Conservation (phyloP, 2,329 filamentous ascomycete genomes). For the Talaromyces funiculosus region DNA sequence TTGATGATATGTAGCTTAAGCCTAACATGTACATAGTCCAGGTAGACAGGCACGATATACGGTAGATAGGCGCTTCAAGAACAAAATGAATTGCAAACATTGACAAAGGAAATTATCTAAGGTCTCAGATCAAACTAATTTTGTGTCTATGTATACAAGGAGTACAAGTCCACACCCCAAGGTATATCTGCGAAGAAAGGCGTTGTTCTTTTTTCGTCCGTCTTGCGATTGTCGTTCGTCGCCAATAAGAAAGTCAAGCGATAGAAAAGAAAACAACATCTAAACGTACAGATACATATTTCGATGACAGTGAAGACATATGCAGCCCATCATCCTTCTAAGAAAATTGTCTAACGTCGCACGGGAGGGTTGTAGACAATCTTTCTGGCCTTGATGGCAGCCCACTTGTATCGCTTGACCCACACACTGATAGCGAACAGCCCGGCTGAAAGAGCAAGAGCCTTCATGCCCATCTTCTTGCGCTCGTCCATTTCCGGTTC, state of each 20-base stretch:
- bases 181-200: constrained; percentile 24
- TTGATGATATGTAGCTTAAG: not conserved
- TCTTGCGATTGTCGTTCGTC: constrained; percentile 11
- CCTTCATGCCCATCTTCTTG: constrained; percentile 99
- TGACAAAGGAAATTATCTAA: constrained; percentile 16
- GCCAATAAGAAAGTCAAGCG: constrained; percentile 29
- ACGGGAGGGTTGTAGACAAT: constrained; percentile 74
- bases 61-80: not conserved
- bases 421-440: constrained; percentile 86
- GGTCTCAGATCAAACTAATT: constrained; percentile 15
- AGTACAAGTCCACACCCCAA: constrained; percentile 17
- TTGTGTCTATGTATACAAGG: constrained; percentile 25
- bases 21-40: not conserved
- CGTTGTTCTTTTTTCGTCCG: constrained; percentile 21
- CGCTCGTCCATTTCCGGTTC: constrained; percentile 99
- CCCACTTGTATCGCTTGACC: constrained; percentile 99
- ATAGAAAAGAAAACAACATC: constrained; percentile 27
- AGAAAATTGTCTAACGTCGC: constrained; percentile 22
- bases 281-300: constrained; percentile 40
- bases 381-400: constrained; percentile 92
- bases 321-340: not conserved
- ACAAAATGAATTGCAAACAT: not conserved
- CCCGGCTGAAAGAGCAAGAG: constrained; percentile 70
- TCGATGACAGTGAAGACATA: not conserved
- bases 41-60: not conserved